Conservation (phyloP, 2,329 filamentous ascomycete species). For the Phyllosticta citribraziliensis region DNA sequence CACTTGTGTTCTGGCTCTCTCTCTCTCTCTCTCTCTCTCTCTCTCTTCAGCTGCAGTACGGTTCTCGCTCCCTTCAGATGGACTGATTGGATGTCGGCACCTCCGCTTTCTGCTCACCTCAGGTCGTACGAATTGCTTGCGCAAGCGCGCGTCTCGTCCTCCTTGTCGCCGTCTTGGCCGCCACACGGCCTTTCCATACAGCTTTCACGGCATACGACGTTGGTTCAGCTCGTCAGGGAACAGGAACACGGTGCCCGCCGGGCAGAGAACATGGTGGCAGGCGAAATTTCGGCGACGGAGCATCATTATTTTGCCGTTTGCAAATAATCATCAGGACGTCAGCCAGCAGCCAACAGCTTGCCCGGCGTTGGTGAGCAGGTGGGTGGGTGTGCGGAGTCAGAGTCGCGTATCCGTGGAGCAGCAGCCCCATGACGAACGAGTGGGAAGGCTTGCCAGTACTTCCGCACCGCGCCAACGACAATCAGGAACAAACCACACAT, state of each 20-base stretch:
- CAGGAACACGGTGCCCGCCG: not conserved
- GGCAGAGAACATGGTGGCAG: not conserved
- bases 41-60: not conserved
- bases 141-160: not conserved
- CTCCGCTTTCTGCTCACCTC: not conserved
- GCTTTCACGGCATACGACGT: not conserved
- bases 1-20: not conserved
- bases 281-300: not conserved
- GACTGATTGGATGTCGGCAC: not conserved
- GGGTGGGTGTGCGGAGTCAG: slow-evolving; percentile 1
- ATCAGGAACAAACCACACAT: slow-evolving; percentile 3
- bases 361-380: slow-evolving; percentile 5
- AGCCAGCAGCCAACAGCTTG: not conserved
- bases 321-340: not conserved
- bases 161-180: not conserved
- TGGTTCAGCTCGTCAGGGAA: not conserved
- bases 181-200: not conserved
- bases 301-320: not conserved
- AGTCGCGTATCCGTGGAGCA: slow-evolving; percentile 6
- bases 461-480: not conserved
- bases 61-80: not conserved
- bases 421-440: not conserved
- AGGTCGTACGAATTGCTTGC: not conserved
- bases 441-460: not conserved
- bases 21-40: not conserved